These are phyloP conservation scores for Lolium multiflorum DNA, from an alignment of 176 grass and related monocot genomes.

Conservation along the genomic window DNA sequence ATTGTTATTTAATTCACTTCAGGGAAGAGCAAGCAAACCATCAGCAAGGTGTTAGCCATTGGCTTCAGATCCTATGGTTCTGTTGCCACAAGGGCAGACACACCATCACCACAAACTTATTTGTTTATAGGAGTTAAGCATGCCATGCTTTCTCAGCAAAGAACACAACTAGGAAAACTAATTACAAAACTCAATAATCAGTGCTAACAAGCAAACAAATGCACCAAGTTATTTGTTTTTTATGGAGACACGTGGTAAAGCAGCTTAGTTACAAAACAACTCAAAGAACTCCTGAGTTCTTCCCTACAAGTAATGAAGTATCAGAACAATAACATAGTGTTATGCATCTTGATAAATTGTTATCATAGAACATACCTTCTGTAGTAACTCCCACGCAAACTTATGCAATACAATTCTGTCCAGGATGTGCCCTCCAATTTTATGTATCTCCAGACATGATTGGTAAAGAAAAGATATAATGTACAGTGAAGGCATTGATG, in stretches of 20 bases:
- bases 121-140: too few species aligned
- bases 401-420: conserved; percentile 83
- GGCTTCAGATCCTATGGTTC: too few species aligned
- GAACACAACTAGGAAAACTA: not conserved
- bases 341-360: conserved; percentile 26
- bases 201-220: not conserved
- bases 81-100: too few species aligned
- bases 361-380: conserved; percentile 68
- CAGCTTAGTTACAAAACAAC: conserved; percentile 31
- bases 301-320: not conserved
- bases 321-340: conserved; percentile 33
- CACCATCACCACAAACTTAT: too few species aligned
- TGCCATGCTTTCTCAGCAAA: conserved; percentile 19
- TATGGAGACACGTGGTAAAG: conserved; percentile 26
- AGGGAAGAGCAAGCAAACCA: too few species aligned
- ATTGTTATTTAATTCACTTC: too few species aligned
- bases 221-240: not conserved
- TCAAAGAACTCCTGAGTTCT: conserved; percentile 8
- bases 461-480: conserved; percentile 93
- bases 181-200: not conserved
- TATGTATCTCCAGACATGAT: conserved; percentile 97
- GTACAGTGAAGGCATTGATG: conserved; percentile 96
- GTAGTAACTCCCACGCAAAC: conserved; percentile 84
- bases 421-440: conserved; percentile 95
- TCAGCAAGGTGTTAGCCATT: too few species aligned